Evolutionary conservation across 768 basidiomycete genomes (phyloP).

Genomic region (Calocera viscosa): DNA sequence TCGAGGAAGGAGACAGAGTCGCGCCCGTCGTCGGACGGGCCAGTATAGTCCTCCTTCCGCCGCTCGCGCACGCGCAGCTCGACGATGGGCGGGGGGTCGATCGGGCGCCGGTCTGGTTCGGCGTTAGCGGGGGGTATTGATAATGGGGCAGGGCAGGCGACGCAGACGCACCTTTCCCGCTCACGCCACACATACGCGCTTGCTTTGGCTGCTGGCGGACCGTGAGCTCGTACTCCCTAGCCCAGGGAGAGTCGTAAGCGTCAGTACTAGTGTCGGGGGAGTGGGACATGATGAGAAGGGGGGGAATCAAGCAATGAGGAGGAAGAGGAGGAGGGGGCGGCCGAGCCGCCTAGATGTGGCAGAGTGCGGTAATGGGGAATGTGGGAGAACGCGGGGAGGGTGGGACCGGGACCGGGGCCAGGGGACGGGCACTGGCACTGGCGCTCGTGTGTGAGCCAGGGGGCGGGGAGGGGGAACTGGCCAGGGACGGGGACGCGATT

Average conservation of each 20-base stretch:
- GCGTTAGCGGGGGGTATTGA: constrained; percentile 5
- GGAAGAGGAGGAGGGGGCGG: neutral
- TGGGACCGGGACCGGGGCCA: neutral
- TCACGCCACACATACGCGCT: constrained; percentile 67
- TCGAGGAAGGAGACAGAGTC: constrained; percentile 57
- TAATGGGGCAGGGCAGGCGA: constrained; percentile 7
- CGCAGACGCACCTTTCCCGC: constrained; percentile 49
- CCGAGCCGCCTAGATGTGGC: too few relatives aligned
- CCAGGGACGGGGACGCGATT: too few relatives aligned
- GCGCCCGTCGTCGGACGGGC: constrained; percentile 7
- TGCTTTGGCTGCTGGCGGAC: constrained; percentile 89
- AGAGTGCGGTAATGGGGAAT: too few relatives aligned
- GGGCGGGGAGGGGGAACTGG: too few relatives aligned
- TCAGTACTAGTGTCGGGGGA: neutral
- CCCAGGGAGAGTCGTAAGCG: neutral
- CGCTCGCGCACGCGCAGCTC: constrained; percentile 77
- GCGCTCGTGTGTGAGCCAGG: too few relatives aligned
- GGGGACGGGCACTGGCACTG: too few relatives aligned
- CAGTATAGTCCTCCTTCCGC: constrained; percentile 5
- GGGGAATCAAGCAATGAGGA: neutral
- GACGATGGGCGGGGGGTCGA: constrained; percentile 95
- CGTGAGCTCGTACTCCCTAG: constrained; percentile 71
- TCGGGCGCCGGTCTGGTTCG: constrained; percentile 82
- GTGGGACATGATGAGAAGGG: neutral
- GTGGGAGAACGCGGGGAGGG: too few relatives aligned